phyloP scores from a whole-genome alignment of 768 basidiomycete species.

The Suillus variegatus region DNA sequence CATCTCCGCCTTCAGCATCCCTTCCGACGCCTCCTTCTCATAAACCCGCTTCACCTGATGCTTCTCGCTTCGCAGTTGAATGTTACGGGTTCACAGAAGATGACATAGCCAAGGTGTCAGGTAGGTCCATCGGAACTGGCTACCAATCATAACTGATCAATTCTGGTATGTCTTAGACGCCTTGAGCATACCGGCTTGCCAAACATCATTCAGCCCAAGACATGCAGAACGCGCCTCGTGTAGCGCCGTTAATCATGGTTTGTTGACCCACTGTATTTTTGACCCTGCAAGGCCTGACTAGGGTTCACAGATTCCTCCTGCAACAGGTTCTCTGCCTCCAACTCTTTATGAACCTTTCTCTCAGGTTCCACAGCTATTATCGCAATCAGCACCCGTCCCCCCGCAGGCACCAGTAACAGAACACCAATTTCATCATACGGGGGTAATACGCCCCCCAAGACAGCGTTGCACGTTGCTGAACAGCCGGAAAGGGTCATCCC shows the following conservation, averaged over 20 bases:
- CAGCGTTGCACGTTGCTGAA: constrained; percentile 21
- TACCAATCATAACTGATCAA: constrained; percentile 7
- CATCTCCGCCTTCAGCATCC: constrained; percentile 69
- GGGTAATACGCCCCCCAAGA: constrained; percentile 48
- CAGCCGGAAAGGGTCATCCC: constrained; percentile 8
- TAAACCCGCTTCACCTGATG: constrained; percentile 71
- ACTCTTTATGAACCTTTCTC: constrained; percentile 43
- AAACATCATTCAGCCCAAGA: constrained; percentile 73
- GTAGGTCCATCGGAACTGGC: constrained; percentile 36
- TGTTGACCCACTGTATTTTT: constrained; percentile 25
- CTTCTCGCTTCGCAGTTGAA: constrained; percentile 68
- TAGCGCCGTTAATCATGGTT: constrained; percentile 52
- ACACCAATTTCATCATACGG: constrained; percentile 67
- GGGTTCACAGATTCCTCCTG: constrained; percentile 48
- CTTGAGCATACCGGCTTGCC: constrained; percentile 57
- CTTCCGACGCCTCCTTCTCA: constrained; percentile 82
- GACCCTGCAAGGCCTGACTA: constrained; percentile 9
- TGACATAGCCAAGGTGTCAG: constrained; percentile 61
- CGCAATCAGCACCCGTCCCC: constrained; percentile 17
- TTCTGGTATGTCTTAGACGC: constrained; percentile 46
- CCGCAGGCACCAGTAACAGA: constrained; percentile 37
- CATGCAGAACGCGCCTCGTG: constrained; percentile 46
- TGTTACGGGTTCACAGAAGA: constrained; percentile 62
- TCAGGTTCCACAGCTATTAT: constrained; percentile 27
- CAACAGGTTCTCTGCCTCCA: constrained; percentile 37